These are phyloP conservation scores for Irpex sp. DNA, from an alignment of 1,284 basidiomycete genomes.

Conservation along the genomic window DNA sequence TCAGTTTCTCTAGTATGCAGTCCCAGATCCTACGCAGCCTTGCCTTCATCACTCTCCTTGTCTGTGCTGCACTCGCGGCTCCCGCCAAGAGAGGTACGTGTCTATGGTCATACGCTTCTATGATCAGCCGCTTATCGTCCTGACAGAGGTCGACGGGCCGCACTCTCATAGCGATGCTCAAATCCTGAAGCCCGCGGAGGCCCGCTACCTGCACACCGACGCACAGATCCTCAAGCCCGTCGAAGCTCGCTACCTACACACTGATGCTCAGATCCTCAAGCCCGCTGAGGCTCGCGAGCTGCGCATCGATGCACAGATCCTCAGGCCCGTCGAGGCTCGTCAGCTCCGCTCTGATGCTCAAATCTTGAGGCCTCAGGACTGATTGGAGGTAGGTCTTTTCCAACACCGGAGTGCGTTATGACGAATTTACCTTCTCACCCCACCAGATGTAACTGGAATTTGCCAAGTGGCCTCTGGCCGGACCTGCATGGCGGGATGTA, in stretches of 20 bases:
- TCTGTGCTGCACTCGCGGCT: not conserved
- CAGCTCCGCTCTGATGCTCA: not conserved
- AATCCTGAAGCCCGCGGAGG: not conserved
- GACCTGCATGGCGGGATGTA: not conserved
- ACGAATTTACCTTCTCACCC: too few relatives aligned
- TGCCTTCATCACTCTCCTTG: not conserved
- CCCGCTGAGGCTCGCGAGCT: not conserved
- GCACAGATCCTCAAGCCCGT: not conserved
- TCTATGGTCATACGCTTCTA: not conserved
- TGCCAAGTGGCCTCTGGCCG: too few relatives aligned
- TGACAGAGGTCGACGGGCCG: not conserved
- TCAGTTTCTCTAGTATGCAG: not conserved
- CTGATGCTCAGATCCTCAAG: not conserved
- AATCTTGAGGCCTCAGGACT: not conserved
- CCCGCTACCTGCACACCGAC: not conserved
- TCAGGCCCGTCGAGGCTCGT: not conserved
- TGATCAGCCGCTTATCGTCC: not conserved
- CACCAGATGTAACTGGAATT: too few relatives aligned
- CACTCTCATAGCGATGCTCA: not conserved
- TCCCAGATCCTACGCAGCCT: not conserved
- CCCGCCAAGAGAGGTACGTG: not conserved
- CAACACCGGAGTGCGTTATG: too few relatives aligned
- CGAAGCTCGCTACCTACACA: not conserved
- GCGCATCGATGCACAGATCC: not conserved
- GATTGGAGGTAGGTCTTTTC: not conserved